Evolutionary conservation across 2,329 filamentous ascomycete genomes (phyloP).

Genomic region (Trichophyton schoenleinii): DNA sequence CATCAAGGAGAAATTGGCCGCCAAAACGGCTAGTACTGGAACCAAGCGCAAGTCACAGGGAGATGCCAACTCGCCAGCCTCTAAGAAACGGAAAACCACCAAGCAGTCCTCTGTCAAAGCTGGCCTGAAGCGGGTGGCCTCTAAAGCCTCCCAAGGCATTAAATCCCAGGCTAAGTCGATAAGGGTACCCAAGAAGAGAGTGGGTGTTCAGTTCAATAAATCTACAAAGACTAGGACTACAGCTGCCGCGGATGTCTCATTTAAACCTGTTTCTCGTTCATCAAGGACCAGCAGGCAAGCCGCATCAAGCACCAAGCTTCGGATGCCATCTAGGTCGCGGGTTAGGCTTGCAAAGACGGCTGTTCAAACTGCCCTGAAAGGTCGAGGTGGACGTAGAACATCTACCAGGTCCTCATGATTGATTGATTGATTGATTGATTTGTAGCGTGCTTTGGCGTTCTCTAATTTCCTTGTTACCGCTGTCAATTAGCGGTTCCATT

Average conservation of each 20-base stretch:
- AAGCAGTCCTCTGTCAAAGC: constrained; percentile 21
- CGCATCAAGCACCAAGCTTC: neutral
- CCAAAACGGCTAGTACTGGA: constrained; percentile 10
- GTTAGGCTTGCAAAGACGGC: neutral
- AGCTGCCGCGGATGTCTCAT: neutral
- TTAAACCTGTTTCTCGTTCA: neutral
- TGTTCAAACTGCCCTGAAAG: neutral
- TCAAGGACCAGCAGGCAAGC: neutral
- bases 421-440: neutral
- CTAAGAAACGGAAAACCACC: constrained; percentile 21
- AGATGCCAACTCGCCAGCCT: constrained; percentile 18
- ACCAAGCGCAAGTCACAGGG: constrained; percentile 25
- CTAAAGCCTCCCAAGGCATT: constrained; percentile 13
- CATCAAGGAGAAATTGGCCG: constrained; percentile 15
- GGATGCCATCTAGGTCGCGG: constrained; percentile 8
- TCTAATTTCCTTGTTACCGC: neutral
- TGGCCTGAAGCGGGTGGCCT: constrained; percentile 22
- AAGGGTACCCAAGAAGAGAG: neutral
- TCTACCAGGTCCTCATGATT: neutral
- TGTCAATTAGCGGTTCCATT: neutral
- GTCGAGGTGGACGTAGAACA: neutral
- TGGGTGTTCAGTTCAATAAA: constrained; percentile 5
- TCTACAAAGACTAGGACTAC: neutral
- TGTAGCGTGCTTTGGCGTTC: neutral
- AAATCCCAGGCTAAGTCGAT: constrained; percentile 1